These are phyloP conservation scores for Populus deltoides DNA, from an alignment of 345 rosid genomes.

Conservation along the genomic window DNA sequence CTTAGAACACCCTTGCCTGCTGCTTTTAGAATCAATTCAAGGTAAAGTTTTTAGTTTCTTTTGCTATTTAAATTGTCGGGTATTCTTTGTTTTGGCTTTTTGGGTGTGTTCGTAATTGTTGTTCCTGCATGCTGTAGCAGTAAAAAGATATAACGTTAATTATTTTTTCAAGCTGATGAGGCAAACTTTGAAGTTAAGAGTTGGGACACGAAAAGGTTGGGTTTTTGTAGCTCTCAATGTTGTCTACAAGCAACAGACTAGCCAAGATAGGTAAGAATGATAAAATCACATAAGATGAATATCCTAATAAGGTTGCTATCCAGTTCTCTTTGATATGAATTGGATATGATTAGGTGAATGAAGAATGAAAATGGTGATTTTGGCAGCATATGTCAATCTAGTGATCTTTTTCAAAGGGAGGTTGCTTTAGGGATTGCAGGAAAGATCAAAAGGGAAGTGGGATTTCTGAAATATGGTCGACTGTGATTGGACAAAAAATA, in stretches of 20 bases:
- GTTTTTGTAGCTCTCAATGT: neutral
- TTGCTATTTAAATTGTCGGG: neutral
- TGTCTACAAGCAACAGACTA: neutral
- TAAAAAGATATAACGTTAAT: neutral
- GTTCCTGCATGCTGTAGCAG: neutral
- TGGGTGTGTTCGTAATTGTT: neutral
- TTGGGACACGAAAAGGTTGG: neutral
- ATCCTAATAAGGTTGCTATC: neutral
- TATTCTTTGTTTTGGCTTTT: neutral
- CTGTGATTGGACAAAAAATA: too few relatives aligned
- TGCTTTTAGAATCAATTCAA: constrained; percentile 90
- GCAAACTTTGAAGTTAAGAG: neutral
- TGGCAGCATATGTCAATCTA: neutral
- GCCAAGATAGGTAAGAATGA: neutral
- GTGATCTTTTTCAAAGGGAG: neutral
- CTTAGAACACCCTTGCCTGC: constrained; percentile 91
- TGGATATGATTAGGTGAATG: neutral
- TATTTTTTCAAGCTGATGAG: neutral
- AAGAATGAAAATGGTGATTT: neutral
- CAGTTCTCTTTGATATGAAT: neutral
- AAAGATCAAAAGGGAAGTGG: neutral
- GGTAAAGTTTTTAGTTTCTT: constrained; percentile 28
- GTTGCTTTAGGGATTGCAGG: neutral
- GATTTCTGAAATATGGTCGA: neutral
- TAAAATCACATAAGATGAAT: neutral